Evolutionary conservation across 179 eudicot genomes (phyloP), one percentile per base, ranked within the genome.

Genomic region (Pouteria campechiana): DNA sequence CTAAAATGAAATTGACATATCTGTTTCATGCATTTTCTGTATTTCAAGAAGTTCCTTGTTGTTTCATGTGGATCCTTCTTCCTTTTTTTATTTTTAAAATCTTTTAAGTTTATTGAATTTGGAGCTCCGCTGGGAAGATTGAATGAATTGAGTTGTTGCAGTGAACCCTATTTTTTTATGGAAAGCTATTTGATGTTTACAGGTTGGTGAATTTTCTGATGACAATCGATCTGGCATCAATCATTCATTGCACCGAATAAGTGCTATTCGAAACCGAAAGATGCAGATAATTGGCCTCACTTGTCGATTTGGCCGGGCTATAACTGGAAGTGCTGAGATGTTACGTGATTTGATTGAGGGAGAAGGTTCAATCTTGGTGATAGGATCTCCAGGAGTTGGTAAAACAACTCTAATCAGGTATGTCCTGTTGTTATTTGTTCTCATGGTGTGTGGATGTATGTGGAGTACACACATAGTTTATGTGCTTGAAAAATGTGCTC

Each of bases 371-470:
- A 75, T 90, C 49, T 79, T 90, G 82, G 88, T 90, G 50, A 75
- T 90, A 56, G 98, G 98, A 41, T 96, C 98, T 38, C 98, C 98
- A 41, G 98, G 98, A 61, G 98, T 90, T 47, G 98, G 98, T 49
- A 90, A 90, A 70, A 90, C 96, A 36, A 90, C 98, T 54, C 64
- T 90, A 49, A 90, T 90, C 72, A 86, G 98, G 98, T 90, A 72
- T 45, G 15, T 16, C 33, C 32, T 35, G 50, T 65, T 46, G 41
- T 15, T 17, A 37, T 32, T 32, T 5, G 44, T 19, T 25, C 18
- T n/a, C 29, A n/a, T n/a, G n/a, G n/a, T n/a, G n/a, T n/a, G n/a
- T n/a, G n/a, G n/a, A n/a, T n/a, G n/a, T n/a, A n/a, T n/a, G n/a
- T n/a, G n/a, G n/a, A n/a, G n/a, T n/a, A n/a, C n/a, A n/a, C n/a